Evolutionary conservation across 257 asterid genomes (phyloP).

Genomic region (Ophiorrhiza pumila): DNA sequence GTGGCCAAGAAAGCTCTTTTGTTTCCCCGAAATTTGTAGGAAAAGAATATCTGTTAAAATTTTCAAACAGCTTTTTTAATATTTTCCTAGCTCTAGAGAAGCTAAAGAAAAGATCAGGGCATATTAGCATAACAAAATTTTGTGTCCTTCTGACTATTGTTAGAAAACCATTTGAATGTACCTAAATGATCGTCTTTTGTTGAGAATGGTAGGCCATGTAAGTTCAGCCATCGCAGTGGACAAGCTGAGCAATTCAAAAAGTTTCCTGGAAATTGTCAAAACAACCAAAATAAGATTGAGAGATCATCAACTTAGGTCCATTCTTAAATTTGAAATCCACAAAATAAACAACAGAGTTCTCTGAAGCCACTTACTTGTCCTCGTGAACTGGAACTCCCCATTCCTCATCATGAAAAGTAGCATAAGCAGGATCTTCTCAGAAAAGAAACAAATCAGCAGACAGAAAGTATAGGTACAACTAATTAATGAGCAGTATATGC

Average conservation of each 20-base stretch:
- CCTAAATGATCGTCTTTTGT: slow-evolving; percentile 69
- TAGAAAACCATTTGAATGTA: slow-evolving; percentile 23
- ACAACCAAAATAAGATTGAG: slow-evolving; percentile 18
- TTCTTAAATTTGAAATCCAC: slow-evolving; percentile 6
- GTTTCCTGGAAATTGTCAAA: slow-evolving; percentile 58
- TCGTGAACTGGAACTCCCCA: slow-evolving; percentile 94
- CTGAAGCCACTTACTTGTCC: slow-evolving; percentile 55
- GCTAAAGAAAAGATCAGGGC: background rate
- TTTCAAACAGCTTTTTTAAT: background rate
- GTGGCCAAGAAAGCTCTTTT: background rate
- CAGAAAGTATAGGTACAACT: slow-evolving; percentile 10
- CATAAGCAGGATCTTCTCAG: slow-evolving; percentile 55
- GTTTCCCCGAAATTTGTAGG: background rate
- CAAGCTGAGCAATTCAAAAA: slow-evolving; percentile 80
- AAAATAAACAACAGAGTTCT: slow-evolving; percentile 16
- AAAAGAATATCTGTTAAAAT: background rate
- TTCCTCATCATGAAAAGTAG: slow-evolving; percentile 90
- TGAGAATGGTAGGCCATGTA: slow-evolving; percentile 86
- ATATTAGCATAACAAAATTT: background rate
- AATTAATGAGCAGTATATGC: background rate
- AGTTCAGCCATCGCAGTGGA: slow-evolving; percentile 94
- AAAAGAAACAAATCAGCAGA: slow-evolving; percentile 33
- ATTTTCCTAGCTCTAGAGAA: background rate
- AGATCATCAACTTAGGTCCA: slow-evolving; percentile 16
- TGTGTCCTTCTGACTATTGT: slow-evolving; percentile 17